These are phyloP conservation scores for Mimosa pudica DNA, from an alignment of 306 rosid genomes.

Conservation along the genomic window DNA sequence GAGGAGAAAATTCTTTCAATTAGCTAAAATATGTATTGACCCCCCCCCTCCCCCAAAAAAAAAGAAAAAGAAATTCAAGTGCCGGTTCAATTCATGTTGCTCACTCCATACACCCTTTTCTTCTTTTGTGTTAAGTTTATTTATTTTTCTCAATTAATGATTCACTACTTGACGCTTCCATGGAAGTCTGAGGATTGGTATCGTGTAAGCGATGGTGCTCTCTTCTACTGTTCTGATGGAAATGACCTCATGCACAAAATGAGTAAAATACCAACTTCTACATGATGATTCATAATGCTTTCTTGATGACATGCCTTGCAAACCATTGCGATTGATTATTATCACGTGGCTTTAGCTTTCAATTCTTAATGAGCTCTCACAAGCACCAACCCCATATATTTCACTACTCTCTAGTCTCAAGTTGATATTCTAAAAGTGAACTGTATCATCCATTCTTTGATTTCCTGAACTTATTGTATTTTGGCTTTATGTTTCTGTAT, in stretches of 20 bases:
- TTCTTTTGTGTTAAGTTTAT: no score
- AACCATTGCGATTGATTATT: background rate
- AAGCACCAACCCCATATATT: no score
- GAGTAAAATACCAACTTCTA: background rate
- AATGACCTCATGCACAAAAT: background rate
- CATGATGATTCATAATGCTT: background rate
- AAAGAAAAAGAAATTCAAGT: no score
- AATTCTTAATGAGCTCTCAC: background rate
- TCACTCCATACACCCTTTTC: no score
- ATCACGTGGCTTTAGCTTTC: background rate
- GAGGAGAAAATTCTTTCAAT: no score
- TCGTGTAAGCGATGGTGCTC: background rate
- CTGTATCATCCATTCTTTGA: conserved; percentile 4
- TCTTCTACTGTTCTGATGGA: background rate
- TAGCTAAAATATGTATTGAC: no score
- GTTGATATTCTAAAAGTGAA: conserved; percentile 11
- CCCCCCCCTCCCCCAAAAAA: no score
- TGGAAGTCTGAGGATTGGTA: background rate
- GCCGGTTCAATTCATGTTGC: no score
- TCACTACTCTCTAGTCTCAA: background rate
- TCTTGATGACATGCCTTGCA: background rate
- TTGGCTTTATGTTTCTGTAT: background rate
- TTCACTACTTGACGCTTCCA: background rate
- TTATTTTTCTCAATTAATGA: no score
- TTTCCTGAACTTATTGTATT: conserved; percentile 6